Base-by-base conservation (phyloP, 2,329 filamentous ascomycete genomes). In the Microcyclospora tardicrescens region DNA sequence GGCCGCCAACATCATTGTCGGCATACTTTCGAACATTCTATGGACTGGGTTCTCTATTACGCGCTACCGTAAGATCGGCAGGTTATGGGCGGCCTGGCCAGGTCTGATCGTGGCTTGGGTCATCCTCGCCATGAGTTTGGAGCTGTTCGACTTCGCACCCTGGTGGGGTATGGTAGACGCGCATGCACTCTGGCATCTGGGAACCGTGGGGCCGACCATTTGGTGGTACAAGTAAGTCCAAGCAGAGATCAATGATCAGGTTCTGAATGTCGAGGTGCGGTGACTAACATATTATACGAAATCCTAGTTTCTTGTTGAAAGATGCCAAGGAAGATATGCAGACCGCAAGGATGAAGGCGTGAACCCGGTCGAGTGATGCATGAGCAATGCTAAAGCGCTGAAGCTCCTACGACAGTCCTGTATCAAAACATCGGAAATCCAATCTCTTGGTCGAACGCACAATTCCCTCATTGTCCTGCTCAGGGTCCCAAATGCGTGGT, bases 131-230 rank as follows among this genome's bases (percentile, higher is more conserved):
- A 98, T 98, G 91, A 89, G 89, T 60, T 68, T 98, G 61, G 91
- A 98, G 66, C 61, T 98, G 51, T 75, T 96, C 46, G 91, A 98
- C 61, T 98, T 98, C 54, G 76, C 91, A 38, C 91, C 91, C 2
- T 72, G 83, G 64, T 70, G 74, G 59, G 83, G 84, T 6, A 77
- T 81, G 60, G 63, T 98, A 36, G 91, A 98, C 68, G 91, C 91
- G 3, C 91, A 98, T 64, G 87, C 84, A 54, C 61, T 98, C 46
- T 98, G 91, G 91, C 91, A 98, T 71, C 59, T 94, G 44, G 85
- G 87, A 40, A 98, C 91, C 0, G 89, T 98, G 36, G 73, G 74
- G 27, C 91, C 91, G 9, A 84, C 84, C 0, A 67, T 91, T 36
- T 73, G 93, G 67, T 95, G 84, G 84, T 98, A 98, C 61, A 86